Evolutionary conservation across 768 basidiomycete genomes (phyloP).

Genomic region (Rhodosporidiobolus odoratus): DNA sequence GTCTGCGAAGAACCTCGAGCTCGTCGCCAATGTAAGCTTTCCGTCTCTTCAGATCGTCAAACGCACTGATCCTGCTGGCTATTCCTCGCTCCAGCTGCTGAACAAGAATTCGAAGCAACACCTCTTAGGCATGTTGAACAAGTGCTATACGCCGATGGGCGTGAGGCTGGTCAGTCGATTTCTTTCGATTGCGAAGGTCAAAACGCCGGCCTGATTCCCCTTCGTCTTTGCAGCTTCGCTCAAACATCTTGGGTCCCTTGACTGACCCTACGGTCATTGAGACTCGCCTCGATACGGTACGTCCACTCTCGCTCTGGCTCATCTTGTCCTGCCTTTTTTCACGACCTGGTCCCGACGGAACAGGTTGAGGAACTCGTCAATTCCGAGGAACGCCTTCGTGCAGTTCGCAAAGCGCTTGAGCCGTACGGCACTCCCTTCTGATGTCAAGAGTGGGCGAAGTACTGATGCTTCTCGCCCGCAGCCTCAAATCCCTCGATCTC

Average conservation of each 20-base stretch:
- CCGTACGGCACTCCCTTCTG: neutral
- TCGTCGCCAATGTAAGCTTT: constrained; percentile 64
- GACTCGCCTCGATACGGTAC: constrained; percentile 78
- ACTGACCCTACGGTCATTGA: constrained; percentile 54
- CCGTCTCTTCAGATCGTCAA: neutral
- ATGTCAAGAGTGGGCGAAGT: too few relatives aligned
- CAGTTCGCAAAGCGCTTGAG: constrained; percentile 64
- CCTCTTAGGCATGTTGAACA: constrained; percentile 52
- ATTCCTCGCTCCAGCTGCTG: constrained; percentile 17
- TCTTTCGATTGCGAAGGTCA: neutral
- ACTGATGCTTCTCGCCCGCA: constrained; percentile 16
- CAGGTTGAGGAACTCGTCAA: constrained; percentile 62
- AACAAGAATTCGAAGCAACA: constrained; percentile 36
- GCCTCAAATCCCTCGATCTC: constrained; percentile 73
- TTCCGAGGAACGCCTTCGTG: constrained; percentile 66
- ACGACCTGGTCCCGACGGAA: constrained; percentile 12
- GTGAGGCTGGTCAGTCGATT: constrained; percentile 56
- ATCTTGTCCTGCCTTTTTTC: neutral
- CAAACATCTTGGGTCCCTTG: constrained; percentile 38
- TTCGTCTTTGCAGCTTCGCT: constrained; percentile 32
- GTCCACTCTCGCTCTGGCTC: constrained; percentile 50
- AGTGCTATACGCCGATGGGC: constrained; percentile 87
- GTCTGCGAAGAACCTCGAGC: constrained; percentile 78
- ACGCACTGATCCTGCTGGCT: too few relatives aligned
- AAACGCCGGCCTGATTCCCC: neutral